phyloP scores from a whole-genome alignment of 495 filamentous ascomycete genomes.

The Aspergillus carlsbadensis region DNA sequence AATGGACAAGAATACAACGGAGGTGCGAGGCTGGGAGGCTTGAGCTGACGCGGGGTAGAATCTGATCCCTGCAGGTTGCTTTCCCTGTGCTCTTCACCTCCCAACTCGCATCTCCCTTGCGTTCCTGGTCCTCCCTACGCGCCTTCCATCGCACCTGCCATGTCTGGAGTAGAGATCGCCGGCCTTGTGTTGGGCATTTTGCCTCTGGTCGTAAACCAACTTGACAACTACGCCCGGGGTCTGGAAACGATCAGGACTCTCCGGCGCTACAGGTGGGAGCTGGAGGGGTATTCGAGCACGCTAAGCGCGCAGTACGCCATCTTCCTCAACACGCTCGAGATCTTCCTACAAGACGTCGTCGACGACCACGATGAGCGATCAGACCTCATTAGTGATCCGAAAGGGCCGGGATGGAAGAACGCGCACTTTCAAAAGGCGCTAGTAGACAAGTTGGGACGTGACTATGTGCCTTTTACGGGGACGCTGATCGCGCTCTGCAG shows the following conservation, averaged over 20 bases:
- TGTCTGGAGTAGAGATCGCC: constrained; percentile 14
- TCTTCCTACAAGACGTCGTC: constrained; percentile 19
- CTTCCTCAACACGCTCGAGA: constrained; percentile 24
- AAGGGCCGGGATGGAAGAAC: neutral
- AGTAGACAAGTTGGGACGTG: constrained; percentile 3
- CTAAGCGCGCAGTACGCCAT: constrained; percentile 21
- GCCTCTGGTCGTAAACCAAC: constrained; percentile 24
- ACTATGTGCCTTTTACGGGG: neutral
- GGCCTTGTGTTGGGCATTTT: constrained; percentile 26
- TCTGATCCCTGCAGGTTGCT: neutral
- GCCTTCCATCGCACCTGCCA: neutral
- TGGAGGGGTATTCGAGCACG: constrained; percentile 15
- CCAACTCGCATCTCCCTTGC: too few species aligned
- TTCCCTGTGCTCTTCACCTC: neutral
- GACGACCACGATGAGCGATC: constrained; percentile 7
- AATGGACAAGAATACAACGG: too few species aligned
- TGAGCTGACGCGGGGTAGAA: neutral
- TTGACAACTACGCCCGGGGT: constrained; percentile 26
- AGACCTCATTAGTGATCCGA: neutral
- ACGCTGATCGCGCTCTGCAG: neutral
- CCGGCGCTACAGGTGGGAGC: constrained; percentile 21
- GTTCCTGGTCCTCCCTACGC: neutral
- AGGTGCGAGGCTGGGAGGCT: too few species aligned
- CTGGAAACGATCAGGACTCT: constrained; percentile 20
- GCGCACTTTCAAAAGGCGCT: neutral